These are phyloP conservation scores for Neurospora pannonica DNA, from an alignment of 495 filamentous ascomycete genomes.

Conservation along the genomic window DNA sequence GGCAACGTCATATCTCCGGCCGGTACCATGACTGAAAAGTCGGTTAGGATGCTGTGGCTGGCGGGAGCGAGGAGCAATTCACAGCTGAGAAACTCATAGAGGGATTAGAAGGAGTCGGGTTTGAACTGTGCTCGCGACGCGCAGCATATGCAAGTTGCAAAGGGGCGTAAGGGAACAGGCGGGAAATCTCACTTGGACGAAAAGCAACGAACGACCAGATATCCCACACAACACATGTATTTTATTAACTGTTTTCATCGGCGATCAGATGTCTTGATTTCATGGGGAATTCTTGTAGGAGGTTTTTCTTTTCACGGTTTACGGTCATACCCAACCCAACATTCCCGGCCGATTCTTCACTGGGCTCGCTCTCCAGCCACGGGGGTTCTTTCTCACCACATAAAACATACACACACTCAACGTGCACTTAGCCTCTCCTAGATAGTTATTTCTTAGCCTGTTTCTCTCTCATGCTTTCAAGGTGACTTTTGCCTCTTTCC, in stretches of 20 bases:
- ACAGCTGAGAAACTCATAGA: not conserved
- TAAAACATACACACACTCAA: not conserved
- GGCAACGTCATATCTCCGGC: not conserved
- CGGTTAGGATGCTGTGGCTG: not conserved
- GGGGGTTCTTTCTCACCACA: not conserved
- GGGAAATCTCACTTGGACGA: not conserved
- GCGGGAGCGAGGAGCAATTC: not conserved
- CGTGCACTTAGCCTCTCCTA: not conserved
- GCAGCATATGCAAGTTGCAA: not conserved
- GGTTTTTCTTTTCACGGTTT: not conserved
- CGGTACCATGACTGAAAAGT: not conserved
- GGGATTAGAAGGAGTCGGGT: not conserved
- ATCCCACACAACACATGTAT: slow-evolving; percentile 4
- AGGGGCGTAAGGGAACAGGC: not conserved
- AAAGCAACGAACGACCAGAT: slow-evolving; percentile 3
- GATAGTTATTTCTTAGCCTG: not conserved
- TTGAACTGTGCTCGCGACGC: not conserved
- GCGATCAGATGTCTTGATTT: not conserved
- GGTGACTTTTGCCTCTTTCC: not conserved
- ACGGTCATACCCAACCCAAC: not conserved
- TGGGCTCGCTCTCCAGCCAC: not conserved
- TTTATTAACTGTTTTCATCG: slow-evolving; percentile 1
- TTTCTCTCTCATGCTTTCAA: not conserved
- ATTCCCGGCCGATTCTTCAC: not conserved
- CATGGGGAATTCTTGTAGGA: not conserved